These are phyloP conservation scores for Alternaria consortialis DNA, from an alignment of 2,329 filamentous ascomycete species.

Conservation along the genomic window DNA sequence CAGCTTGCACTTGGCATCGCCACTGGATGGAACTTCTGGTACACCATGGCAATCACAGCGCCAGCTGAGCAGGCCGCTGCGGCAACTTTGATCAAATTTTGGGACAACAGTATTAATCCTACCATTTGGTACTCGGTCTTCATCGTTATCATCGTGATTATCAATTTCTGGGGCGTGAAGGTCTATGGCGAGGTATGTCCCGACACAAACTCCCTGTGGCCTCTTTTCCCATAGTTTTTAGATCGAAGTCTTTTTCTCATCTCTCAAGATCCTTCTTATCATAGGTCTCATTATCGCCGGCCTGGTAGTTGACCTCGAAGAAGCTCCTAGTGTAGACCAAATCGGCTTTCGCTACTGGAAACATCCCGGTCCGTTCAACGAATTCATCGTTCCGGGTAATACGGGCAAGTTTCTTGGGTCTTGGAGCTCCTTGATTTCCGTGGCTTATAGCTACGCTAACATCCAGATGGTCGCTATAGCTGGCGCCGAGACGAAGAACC, in stretches of 20 bases:
- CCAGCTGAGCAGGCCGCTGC: slow-evolving; percentile 70
- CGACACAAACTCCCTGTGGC: not conserved
- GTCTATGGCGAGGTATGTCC: slow-evolving; percentile 26
- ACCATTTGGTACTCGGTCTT: slow-evolving; percentile 21
- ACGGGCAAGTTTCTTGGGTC: slow-evolving; percentile 71
- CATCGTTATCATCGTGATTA: slow-evolving; percentile 17
- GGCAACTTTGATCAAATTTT: slow-evolving; percentile 77
- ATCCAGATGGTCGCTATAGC: slow-evolving; percentile 42
- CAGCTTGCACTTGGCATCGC: slow-evolving; percentile 56
- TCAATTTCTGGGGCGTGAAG: slow-evolving; percentile 17
- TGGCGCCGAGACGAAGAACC: slow-evolving; percentile 43
- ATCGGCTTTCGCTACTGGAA: slow-evolving; percentile 74
- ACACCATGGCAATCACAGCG: slow-evolving; percentile 6
- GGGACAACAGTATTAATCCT: slow-evolving; percentile 56
- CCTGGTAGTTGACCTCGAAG: slow-evolving; percentile 42
- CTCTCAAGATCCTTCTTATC: slow-evolving; percentile 54
- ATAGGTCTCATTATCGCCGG: slow-evolving; percentile 41
- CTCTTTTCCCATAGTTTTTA: slow-evolving; percentile 23
- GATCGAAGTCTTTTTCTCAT: slow-evolving; percentile 60
- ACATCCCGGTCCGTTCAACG: slow-evolving; percentile 64
- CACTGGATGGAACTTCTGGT: slow-evolving; percentile 29
- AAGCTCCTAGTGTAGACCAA: slow-evolving; percentile 35
- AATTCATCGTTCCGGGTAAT: slow-evolving; percentile 58
- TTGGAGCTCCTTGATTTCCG: slow-evolving; percentile 63
- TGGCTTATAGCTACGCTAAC: slow-evolving; percentile 47